Base-by-base conservation (phyloP, 1,139 yeast species). In the Suhomyces terraborum region DNA sequence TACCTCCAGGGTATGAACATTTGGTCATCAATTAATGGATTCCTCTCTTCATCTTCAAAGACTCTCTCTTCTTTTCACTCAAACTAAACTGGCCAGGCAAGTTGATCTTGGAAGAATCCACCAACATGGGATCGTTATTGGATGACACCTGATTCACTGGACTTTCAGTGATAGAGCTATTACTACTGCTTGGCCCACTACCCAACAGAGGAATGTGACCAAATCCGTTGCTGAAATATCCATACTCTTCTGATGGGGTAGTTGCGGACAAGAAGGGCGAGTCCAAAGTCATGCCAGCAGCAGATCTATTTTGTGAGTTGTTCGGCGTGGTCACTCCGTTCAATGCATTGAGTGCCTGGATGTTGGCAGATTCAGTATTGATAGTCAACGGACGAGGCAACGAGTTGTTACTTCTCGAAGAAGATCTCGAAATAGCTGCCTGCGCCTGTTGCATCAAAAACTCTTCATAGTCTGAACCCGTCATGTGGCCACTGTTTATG, bases 31-130 rank as follows among this genome's bases (percentile, higher is more conserved):
- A n/a, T 52, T 55, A 73, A 50, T 65, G 75, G 25, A 73, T 73
- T 25, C 78, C 78, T 56, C 78, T 62, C 51, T 73, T 73, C 59
- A 73, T 56, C 50, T 72, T 73, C 48, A 73, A 63, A 19, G 75
- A 68, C 42, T 73, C 78, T 45, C 78, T 61, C 58, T 73, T 73
- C 58, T 71, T 73, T 45, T 73, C 77, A 52, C 75, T 69, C 43
- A 72, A 58, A 38, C 67, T 66, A 36, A 62, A 57, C 41, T 64
- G 66, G 16, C 57, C 46, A 9, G 69, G 68, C 36, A 67, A 50
- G 40, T 53, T 56, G 26, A 62, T 56, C 37, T 41, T 44, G n/a
- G 53, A 36, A 17, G 54, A 45, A 41, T 49, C 55, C 6, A 35
- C 40, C 31, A 46, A 30, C 38, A 41, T 39, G 20, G 45, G 45